Evolutionary conservation across 495 filamentous ascomycete species (phyloP), one percentile per base, ranked within the genome.

Genomic region (Talaromyces liani): DNA sequence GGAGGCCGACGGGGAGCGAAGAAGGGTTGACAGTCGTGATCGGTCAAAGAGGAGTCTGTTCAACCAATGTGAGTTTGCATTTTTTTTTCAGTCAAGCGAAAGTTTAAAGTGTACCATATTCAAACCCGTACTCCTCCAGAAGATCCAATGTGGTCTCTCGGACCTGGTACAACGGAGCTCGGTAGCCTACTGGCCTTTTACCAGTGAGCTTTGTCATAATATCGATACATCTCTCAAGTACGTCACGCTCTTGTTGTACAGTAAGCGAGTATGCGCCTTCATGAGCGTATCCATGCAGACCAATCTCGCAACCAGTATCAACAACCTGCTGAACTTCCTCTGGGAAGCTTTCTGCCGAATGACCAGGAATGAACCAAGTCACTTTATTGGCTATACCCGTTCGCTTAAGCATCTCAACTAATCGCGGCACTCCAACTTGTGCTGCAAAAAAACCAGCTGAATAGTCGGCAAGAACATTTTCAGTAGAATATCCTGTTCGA

Each of bases 311-410:
- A 3, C 84, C 84, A 24, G 78, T 79, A 0, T 82, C 77, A 3
- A 86, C 73, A 39, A 88, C 83, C 24, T 75, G 72, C 34, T 77
- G 73, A 3, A 81, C 79, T 63, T 83, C 75, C 1, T 77, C 72
- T 0, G 82, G 84, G 68, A 87, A 88, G 14, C 77, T 84, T 64
- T 88, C 85, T 60, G 83, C 77, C 1, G 82, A 84, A 69, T 88
- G 85, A 7, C 85, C 85, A 0, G 85, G 85, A 22, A 88, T 79
- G 65, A 86, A 87, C 85, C 85, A 88, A 4, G 85, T 85, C 18
- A 83, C 75, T 31, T 79, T 79, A 5, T 82, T 73, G 5, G 79
- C 71, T 39, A 87, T 77, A 9, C 68, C 68, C 47, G 81, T 76
- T 65, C 83, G 85, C 31, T 78, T 74, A 64, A 88, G 79, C 56